Base-by-base conservation (phyloP, 2,329 filamentous ascomycete genomes). In the Colletotrichum tropicicola region DNA sequence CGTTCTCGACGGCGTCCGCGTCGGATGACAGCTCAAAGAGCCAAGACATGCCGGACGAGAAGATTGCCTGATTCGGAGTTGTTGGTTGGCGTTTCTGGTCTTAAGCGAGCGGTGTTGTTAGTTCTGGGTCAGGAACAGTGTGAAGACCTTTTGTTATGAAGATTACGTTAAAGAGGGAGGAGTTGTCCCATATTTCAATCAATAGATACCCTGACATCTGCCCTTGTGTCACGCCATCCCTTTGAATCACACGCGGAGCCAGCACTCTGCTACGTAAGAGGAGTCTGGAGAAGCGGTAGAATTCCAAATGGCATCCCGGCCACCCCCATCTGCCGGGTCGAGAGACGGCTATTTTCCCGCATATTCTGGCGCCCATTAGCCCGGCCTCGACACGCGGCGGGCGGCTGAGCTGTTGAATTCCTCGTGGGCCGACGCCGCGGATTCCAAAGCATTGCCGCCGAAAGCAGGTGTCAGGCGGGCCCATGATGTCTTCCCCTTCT, bases 401-500 rank as follows among this genome's bases (percentile, higher is more conserved):
- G 57, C 61, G 61, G 57, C 17, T 65, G 25, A 65, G 61, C 61
- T 54, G 61, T 13, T 65, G 30, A 65, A 61, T 61, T 2, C 9
- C 25, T 21, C 32, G 13, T 25, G n/a, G 41, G 41, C 17, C 21
- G 21, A 30, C 15, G 15, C 15, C 13, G 25, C 10, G 23, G 27
- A 15, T 17, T 15, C 21, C 43, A 47, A 23, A 44, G 27, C 32
- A 55, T 47, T 2, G 10, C 35, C 25, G 37, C 60, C 44, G 47
- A 64, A 59, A 48, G 48, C 54, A 45, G n/a, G n/a, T n/a, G n/a
- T n/a, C n/a, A n/a, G n/a, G n/a, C n/a, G n/a, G n/a, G n/a, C n/a
- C n/a, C n/a, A n/a, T n/a, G n/a, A n/a, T n/a, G n/a, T n/a, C n/a
- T n/a, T n/a, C n/a, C 30, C 15, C 30, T 35, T 35, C 4, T 35